Evolutionary conservation across 306 rosid species (phyloP).

Genomic region (Psophocarpus tetragonolobus): DNA sequence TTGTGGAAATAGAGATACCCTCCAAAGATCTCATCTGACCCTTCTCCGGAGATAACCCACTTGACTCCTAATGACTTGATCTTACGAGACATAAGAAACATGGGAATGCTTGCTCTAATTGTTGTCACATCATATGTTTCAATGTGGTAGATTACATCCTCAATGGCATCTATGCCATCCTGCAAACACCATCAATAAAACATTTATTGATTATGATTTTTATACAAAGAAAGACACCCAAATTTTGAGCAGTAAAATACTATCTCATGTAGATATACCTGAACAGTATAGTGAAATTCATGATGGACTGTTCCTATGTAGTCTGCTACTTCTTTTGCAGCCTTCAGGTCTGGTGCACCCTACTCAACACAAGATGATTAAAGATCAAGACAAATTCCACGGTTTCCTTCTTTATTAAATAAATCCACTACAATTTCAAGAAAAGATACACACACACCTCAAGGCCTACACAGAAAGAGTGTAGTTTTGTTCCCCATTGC

Average conservation of each 20-base stretch:
- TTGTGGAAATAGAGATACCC: conserved; percentile 91
- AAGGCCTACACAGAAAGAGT: conserved; percentile 84
- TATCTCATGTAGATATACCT: conserved; percentile 45
- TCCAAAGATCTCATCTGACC: conserved; percentile 87
- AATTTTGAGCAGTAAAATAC: neutral
- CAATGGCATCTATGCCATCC: conserved; percentile 92
- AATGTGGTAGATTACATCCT: conserved; percentile 79
- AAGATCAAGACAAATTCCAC: neutral
- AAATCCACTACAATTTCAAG: neutral
- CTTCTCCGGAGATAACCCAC: conserved; percentile 89
- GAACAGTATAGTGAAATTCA: conserved; percentile 75
- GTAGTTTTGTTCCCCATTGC: conserved; percentile 85
- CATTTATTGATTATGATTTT: neutral
- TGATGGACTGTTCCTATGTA: conserved; percentile 85
- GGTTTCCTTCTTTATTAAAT: neutral
- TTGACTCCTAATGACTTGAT: conserved; percentile 84
- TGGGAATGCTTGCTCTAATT: conserved; percentile 82
- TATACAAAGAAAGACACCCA: neutral
- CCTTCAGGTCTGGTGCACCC: conserved; percentile 90
- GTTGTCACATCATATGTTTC: conserved; percentile 90
- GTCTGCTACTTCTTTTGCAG: conserved; percentile 85
- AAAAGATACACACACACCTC: conserved; percentile 50
- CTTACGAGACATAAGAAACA: conserved; percentile 88
- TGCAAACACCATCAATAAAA: conserved; percentile 29
- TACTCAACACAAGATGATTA: conserved; percentile 29